phyloP scores from a whole-genome alignment of 148 eudicot species.

The Pharnaceum exiguum region DNA sequence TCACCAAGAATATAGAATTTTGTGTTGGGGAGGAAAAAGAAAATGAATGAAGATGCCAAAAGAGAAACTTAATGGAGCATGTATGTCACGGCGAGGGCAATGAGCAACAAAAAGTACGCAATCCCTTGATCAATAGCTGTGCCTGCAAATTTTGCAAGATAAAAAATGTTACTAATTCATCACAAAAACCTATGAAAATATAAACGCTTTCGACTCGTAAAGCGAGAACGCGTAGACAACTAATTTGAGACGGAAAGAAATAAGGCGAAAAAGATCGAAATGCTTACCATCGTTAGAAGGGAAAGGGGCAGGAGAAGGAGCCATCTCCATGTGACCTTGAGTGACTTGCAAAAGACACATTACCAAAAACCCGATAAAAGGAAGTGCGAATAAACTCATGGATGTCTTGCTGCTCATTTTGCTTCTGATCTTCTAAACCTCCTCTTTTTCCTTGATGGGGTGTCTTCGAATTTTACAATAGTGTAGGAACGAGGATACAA shows the following conservation, averaged over 20 bases:
- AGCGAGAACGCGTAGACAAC: too few relatives aligned
- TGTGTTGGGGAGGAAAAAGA: background rate
- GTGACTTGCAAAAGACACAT: conserved; percentile 24
- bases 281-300: conserved; percentile 32
- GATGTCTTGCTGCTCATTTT: conserved; percentile 11
- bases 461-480: background rate
- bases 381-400: conserved; percentile 18
- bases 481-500: too few relatives aligned
- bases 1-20: too few relatives aligned
- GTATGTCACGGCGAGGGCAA: conserved; percentile 61
- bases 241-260: too few relatives aligned
- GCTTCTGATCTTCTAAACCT: too few relatives aligned
- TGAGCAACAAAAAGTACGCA: conserved; percentile 44
- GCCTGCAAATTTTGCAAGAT: conserved; percentile 51
- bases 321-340: conserved; percentile 22
- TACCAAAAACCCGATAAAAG: conserved; percentile 24
- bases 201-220: too few relatives aligned
- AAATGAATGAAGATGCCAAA: background rate
- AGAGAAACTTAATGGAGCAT: conserved; percentile 24
- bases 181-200: background rate
- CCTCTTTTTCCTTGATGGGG: background rate
- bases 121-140: conserved; percentile 62
- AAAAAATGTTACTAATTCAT: background rate
- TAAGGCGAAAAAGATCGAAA: too few relatives aligned
- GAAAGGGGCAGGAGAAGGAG: conserved; percentile 40